Evolutionary conservation across 441 rosid genomes (phyloP).

Genomic region (Corymbia calophylla): DNA sequence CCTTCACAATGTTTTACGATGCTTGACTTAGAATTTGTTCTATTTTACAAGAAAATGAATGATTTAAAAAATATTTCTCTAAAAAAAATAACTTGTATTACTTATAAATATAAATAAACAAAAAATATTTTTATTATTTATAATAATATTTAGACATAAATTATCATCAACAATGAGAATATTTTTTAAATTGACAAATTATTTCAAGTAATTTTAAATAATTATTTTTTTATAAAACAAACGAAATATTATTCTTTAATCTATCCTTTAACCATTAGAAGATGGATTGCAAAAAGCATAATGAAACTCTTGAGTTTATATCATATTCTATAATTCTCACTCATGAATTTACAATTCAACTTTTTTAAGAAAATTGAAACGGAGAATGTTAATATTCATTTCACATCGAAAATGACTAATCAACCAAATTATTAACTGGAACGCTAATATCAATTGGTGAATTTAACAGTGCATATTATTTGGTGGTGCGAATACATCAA

Average conservation of each 20-base stretch:
- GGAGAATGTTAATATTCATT: neutral
- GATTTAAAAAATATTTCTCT: no score
- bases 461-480: neutral
- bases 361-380: neutral
- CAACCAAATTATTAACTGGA: neutral
- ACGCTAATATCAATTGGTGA: neutral
- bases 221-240: no score
- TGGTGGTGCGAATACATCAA: neutral
- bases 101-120: neutral
- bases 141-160: accelerated
- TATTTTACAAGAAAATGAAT: no score
- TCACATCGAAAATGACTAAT: neutral
- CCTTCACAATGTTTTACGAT: neutral
- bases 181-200: no score
- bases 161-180: no score
- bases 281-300: neutral
- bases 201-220: no score
- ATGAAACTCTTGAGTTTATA: neutral
- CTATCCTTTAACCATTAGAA: neutral
- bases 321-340: neutral
- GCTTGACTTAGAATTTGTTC: neutral
- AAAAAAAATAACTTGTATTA: no score
- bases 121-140: accelerated
- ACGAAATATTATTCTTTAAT: neutral
- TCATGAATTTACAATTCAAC: neutral